These are phyloP conservation scores for Glutinoglossum americanum DNA, from an alignment of 495 filamentous ascomycete genomes.

Conservation along the genomic window DNA sequence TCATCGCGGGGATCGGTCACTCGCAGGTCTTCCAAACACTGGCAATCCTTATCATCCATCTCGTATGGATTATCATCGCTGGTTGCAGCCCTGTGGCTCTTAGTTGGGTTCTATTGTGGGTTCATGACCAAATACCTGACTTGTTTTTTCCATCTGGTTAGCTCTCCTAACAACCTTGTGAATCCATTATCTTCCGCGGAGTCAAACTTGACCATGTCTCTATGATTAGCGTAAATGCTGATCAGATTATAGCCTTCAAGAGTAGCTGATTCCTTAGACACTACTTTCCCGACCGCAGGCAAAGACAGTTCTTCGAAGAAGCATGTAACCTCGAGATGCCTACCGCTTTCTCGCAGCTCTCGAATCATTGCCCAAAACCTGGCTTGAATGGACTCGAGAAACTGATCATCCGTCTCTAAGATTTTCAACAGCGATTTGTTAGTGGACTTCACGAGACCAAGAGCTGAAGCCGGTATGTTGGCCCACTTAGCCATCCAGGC, in stretches of 20 bases:
- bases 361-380: slow-evolving; percentile 18
- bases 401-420: slow-evolving; percentile 11
- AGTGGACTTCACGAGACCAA: slow-evolving; percentile 8
- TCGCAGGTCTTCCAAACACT: slow-evolving; percentile 13
- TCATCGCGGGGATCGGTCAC: slow-evolving; percentile 17
- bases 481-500: slow-evolving; percentile 38
- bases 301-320: slow-evolving; percentile 15
- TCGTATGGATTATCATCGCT: background rate
- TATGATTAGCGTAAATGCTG: slow-evolving; percentile 21
- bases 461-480: slow-evolving; percentile 3
- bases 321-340: slow-evolving; percentile 14
- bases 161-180: slow-evolving; percentile 10
- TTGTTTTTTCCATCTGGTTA: background rate
- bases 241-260: slow-evolving; percentile 18
- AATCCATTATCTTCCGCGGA: slow-evolving; percentile 13
- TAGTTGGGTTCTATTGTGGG: background rate
- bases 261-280: background rate
- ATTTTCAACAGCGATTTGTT: slow-evolving; percentile 5
- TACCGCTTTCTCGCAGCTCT: slow-evolving; percentile 6
- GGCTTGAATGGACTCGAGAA: slow-evolving; percentile 19
- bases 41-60: slow-evolving; percentile 1
- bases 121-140: background rate
- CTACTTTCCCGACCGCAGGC: slow-evolving; percentile 7
- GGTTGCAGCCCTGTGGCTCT: background rate
- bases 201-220: slow-evolving; percentile 22